These are phyloP conservation scores for Aurinia saxatilis DNA, from an alignment of 345 rosid species.

Conservation along the genomic window DNA sequence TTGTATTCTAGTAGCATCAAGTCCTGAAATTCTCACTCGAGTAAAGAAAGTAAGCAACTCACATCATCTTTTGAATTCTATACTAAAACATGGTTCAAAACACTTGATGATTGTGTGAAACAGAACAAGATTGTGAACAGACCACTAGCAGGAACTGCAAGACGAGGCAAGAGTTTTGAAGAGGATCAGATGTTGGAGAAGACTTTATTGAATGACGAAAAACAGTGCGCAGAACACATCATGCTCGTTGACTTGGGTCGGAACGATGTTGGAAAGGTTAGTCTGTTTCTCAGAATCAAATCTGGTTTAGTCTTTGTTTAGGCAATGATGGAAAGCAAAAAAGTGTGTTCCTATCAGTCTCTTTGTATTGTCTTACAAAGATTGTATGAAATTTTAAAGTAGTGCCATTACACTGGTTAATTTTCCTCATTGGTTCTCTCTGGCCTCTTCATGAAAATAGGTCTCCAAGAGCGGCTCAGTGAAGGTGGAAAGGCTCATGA, in stretches of 20 bases:
- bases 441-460: constrained; percentile 18
- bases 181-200: constrained; percentile 68
- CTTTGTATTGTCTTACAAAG: too few relatives aligned
- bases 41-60: constrained; percentile 57
- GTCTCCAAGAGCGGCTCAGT: constrained; percentile 76
- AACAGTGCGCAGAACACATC: constrained; percentile 90
- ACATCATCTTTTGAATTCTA: not conserved
- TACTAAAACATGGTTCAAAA: not conserved
- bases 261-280: constrained; percentile 92
- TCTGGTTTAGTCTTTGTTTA: not conserved
- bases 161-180: constrained; percentile 70
- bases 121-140: constrained; percentile 66
- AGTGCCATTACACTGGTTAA: too few relatives aligned
- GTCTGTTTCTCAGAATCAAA: not conserved
- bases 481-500: constrained; percentile 77
- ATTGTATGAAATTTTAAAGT: too few relatives aligned
- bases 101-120: not conserved
- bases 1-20: constrained; percentile 73
- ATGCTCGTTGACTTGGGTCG: constrained; percentile 94
- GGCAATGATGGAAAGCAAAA: not conserved
- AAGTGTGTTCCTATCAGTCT: too few relatives aligned
- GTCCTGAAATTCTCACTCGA: constrained; percentile 82
- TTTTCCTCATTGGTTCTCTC: not conserved
- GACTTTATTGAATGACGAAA: constrained; percentile 58
- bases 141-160: constrained; percentile 81